phyloP scores from a whole-genome alignment of 768 basidiomycete genomes.

The Termitomyces sp. region DNA sequence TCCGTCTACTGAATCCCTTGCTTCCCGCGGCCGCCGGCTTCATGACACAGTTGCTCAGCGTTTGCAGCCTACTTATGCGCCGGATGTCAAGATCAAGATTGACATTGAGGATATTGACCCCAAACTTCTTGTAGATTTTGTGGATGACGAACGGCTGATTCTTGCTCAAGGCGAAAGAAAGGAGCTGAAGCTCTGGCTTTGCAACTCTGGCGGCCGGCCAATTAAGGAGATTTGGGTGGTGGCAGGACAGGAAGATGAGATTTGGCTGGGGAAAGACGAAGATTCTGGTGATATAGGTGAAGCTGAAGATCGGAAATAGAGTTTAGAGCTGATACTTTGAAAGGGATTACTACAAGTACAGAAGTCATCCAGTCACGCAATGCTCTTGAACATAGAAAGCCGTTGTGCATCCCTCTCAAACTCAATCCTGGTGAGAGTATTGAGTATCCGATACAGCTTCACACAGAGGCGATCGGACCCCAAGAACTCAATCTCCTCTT shows the following conservation, averaged over 20 bases:
- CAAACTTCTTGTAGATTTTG: constrained; percentile 52
- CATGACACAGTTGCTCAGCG: constrained; percentile 71
- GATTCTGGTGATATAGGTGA: constrained; percentile 1
- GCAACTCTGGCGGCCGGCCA: constrained; percentile 56
- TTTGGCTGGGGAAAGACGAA: constrained; percentile 42
- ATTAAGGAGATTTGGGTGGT: constrained; percentile 74
- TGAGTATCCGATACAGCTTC: constrained; percentile 48
- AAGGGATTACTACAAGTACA: constrained; percentile 12
- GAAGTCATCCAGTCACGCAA: constrained; percentile 47
- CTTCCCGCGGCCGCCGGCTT: constrained; percentile 67
- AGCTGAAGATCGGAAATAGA: neutral
- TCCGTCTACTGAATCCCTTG: constrained; percentile 59
- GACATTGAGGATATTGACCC: constrained; percentile 63
- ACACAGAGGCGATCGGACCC: constrained; percentile 41
- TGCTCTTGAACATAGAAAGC: constrained; percentile 40
- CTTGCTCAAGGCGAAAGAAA: constrained; percentile 69
- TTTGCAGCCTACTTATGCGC: constrained; percentile 63
- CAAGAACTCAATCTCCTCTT: constrained; percentile 58
- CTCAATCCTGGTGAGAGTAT: constrained; percentile 44
- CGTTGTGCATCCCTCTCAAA: constrained; percentile 38
- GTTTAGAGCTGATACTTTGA: neutral
- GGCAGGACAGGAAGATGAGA: constrained; percentile 49
- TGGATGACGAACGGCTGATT: constrained; percentile 43
- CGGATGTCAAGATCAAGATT: constrained; percentile 55
- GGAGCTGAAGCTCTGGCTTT: constrained; percentile 48